A percentile compares a stretch with the other conserved stretches of the same genome.
phyloP scores from a whole-genome alignment of 139 green algal species.

The Chlorella sp. region DNA sequence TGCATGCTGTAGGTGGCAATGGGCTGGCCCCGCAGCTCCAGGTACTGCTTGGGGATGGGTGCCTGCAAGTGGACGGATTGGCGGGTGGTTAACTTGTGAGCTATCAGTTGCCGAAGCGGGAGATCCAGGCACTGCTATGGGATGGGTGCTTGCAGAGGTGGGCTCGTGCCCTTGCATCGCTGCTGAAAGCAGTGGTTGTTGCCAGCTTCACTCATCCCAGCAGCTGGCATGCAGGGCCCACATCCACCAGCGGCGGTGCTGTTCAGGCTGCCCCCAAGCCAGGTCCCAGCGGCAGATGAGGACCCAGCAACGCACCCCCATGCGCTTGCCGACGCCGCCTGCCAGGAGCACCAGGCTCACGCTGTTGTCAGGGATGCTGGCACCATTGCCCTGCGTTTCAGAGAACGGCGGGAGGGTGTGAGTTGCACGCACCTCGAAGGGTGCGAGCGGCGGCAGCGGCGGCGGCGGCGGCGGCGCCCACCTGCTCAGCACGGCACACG shows the following conservation, averaged over 20 bases:
- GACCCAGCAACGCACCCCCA: conserved; percentile 74
- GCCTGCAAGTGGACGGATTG: conserved; percentile 50
- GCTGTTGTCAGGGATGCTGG: conserved; percentile 20
- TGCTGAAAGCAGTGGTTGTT: too few relatives aligned
- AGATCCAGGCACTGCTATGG: too few relatives aligned
- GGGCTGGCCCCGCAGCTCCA: conserved; percentile 84
- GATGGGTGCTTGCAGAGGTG: too few relatives aligned
- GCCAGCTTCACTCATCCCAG: too few relatives aligned
- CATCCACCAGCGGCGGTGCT: too few relatives aligned
- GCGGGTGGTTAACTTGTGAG: too few relatives aligned
- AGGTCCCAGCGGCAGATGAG: neutral
- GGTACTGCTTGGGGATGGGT: conserved; percentile 97
- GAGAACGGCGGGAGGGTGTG: too few relatives aligned
- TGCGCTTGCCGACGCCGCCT: conserved; percentile 95
- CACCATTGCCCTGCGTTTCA: neutral
- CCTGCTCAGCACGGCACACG: conserved; percentile 8
- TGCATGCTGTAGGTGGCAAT: conserved; percentile 90
- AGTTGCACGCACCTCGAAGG: too few relatives aligned
- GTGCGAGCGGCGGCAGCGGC: neutral
- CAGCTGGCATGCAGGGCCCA: too few relatives aligned
- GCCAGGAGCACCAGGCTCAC: conserved; percentile 93
- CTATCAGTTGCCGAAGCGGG: too few relatives aligned
- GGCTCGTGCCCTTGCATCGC: too few relatives aligned
- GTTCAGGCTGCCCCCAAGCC: too few relatives aligned
- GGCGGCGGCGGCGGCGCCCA: neutral